Evolutionary conservation across 2,329 filamentous ascomycete species (phyloP), one percentile per base, ranked within the genome.

Genomic region (Fusarium sp.): DNA sequence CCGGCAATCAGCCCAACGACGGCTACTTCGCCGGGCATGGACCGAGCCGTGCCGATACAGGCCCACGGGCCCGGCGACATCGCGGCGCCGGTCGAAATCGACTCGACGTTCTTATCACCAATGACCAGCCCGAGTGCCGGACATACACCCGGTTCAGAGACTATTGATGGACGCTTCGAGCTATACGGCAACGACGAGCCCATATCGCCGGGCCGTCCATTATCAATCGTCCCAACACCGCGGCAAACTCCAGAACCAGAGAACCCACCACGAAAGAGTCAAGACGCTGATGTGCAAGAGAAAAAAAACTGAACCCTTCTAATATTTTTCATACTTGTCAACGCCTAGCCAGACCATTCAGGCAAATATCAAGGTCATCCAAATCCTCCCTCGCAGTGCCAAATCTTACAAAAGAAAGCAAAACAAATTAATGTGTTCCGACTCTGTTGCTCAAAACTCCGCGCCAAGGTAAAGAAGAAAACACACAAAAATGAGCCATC

Each of bases 41-140:
- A 73, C n/a, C 80, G 82, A 36, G 84, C 84, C 1, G 86, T 88
- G 25, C 85, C 86, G 4, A 63, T 83, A 25, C 78, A 79, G 52
- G 87, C 89, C 9, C 81, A 88, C 14, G 82, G 80, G 16, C 88
- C 88, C 5, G 84, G 82, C 11, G 87, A 90, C 74, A 88, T 89
- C 45, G 79, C 84, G 1, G 82, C 82, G 22, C 85, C 89, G 5
- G 88, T 91, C 4, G 89, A 91, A 82, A 88, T 91, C 14, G 88
- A 86, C 68, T 85, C 85, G 54, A 74, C 73, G 5, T 38, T 68
- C 16, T 16, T 78, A 5, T 78, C 78, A 8, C 73, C 74, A 20
- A 68, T 73, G 64, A 69, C 72, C 4, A 71, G 71, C 42, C 71
- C 74, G 3, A 73, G 72, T 68, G 58, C 76, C 64, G 65, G 74